Conservation (phyloP, 306 rosid species). For the Dalbergia oliveri region DNA sequence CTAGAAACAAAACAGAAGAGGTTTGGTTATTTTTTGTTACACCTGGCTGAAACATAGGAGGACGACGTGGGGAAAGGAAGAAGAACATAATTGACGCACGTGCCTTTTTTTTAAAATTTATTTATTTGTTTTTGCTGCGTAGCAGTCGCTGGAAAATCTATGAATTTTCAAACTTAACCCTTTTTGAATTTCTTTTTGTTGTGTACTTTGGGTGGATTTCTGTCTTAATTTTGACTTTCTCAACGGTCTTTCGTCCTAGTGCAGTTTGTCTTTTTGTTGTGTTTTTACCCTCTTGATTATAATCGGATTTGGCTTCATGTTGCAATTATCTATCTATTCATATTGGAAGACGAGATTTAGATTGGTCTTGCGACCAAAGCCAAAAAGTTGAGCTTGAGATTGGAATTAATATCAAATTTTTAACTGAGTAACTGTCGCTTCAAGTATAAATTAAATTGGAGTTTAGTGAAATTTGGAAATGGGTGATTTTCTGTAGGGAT, state of each 20-base stretch:
- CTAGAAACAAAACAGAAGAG: background rate
- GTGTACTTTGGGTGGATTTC: background rate
- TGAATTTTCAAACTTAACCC: background rate
- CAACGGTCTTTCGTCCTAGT: background rate
- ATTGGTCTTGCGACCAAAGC: no score
- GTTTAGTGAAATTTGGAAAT: background rate
- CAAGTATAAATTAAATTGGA: background rate
- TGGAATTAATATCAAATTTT: background rate
- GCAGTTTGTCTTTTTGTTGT: background rate
- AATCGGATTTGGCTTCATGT: background rate
- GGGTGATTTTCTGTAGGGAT: background rate
- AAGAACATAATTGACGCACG: background rate
- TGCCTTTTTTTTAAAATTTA: background rate
- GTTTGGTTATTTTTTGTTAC: no score
- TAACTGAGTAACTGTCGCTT: background rate
- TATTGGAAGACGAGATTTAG: background rate
- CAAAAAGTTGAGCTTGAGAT: no score
- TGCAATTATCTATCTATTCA: background rate
- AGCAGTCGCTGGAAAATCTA: background rate
- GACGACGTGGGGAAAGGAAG: background rate
- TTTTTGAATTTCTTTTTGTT: background rate
- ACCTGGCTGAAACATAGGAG: background rate
- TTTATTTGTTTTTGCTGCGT: no score
- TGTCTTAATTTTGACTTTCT: constrained; percentile 14
- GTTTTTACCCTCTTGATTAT: background rate